phyloP scores from a whole-genome alignment of 148 eudicot species.

The Persicaria maculosa region DNA sequence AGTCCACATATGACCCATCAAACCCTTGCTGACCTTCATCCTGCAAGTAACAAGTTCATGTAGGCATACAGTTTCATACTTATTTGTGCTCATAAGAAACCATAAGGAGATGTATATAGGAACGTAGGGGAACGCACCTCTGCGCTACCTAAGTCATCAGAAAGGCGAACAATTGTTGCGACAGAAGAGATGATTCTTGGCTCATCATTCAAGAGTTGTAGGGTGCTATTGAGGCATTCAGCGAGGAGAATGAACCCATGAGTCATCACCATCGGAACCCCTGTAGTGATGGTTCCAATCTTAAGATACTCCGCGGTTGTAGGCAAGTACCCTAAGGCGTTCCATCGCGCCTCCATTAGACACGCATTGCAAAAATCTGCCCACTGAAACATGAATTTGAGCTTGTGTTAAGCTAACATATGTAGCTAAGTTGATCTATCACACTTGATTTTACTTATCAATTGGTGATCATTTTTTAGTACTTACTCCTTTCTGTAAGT shows the following conservation, averaged over 20 bases:
- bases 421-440: too few species aligned
- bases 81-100: too few species aligned
- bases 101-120: too few species aligned
- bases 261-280: slow-evolving; percentile 34
- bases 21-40: slow-evolving; percentile 32
- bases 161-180: slow-evolving; percentile 45
- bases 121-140: slow-evolving; percentile 16
- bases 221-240: slow-evolving; percentile 22
- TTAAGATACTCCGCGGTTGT: slow-evolving; percentile 38
- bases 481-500: slow-evolving; percentile 33
- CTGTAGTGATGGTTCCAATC: slow-evolving; percentile 38
- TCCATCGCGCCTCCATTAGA: slow-evolving; percentile 42
- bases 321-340: slow-evolving; percentile 22
- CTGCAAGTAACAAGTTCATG: too few species aligned
- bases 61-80: background rate
- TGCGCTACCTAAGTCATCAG: slow-evolving; percentile 51
- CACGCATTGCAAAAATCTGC: slow-evolving; percentile 33
- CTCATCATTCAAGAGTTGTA: slow-evolving; percentile 22
- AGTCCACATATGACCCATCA: slow-evolving; percentile 32
- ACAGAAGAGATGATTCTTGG: slow-evolving; percentile 33
- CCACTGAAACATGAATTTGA: slow-evolving; percentile 34
- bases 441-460: too few species aligned
- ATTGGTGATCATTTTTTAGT: background rate
- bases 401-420: background rate
- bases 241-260: slow-evolving; percentile 44